A percentile compares a stretch with the other conserved stretches of the same genome.
phyloP scores from a whole-genome alignment of 768 basidiomycete genomes.

The Omphalotus guepiniiformis region DNA sequence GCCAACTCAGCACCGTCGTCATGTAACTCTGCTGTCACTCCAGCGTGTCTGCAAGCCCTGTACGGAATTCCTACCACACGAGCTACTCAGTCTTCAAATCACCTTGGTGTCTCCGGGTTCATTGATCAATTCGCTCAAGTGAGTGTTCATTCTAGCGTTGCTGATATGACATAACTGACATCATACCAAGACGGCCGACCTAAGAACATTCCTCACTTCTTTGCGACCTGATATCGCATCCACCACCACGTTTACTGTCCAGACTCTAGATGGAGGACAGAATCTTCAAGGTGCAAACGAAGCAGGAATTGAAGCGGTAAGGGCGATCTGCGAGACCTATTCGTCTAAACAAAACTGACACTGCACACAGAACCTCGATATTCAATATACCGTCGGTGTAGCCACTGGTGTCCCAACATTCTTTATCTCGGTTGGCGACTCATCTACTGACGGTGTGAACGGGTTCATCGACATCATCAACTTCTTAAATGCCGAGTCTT shows the following conservation, averaged over 20 bases:
- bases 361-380: constrained; percentile 23
- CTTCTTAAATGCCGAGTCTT: constrained; percentile 20
- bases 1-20: constrained; percentile 19
- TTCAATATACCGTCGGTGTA: constrained; percentile 33
- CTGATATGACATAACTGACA: constrained; percentile 6
- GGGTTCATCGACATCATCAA: constrained; percentile 33
- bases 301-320: constrained; percentile 33
- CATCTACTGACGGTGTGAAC: constrained; percentile 24
- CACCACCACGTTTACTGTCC: constrained; percentile 28
- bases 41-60: constrained; percentile 28
- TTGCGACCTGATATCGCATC: constrained; percentile 28
- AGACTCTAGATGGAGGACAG: constrained; percentile 33
- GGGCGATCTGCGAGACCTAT: constrained; percentile 4
- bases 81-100: constrained; percentile 24
- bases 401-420: constrained; percentile 28
- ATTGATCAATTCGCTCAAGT: constrained; percentile 29
- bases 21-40: constrained; percentile 25
- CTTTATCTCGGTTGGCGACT: constrained; percentile 30
- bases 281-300: constrained; percentile 16
- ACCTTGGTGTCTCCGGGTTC: constrained; percentile 28
- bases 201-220: constrained; percentile 19
- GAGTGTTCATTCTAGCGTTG: neutral
- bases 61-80: constrained; percentile 30
- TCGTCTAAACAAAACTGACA: neutral
- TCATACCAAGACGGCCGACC: constrained; percentile 16